phyloP scores from a whole-genome alignment of 2,329 filamentous ascomycete species.

The Meredithiella fracta region DNA sequence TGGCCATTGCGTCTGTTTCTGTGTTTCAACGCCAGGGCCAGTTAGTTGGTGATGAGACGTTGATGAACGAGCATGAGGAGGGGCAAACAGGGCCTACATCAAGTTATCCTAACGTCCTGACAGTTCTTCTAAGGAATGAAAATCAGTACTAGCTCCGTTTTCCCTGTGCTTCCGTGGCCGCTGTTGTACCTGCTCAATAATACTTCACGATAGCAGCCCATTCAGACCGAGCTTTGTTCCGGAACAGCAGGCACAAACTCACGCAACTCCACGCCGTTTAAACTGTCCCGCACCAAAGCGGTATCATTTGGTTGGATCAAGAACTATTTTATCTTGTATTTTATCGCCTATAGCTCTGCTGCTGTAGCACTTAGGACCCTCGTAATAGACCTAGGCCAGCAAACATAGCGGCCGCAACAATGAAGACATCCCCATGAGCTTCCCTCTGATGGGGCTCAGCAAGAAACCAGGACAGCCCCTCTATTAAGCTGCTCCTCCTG shows the following conservation, averaged over 20 bases:
- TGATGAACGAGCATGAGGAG: neutral
- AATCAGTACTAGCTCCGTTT: neutral
- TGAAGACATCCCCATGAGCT: neutral
- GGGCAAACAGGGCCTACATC: neutral
- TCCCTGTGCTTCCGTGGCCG: neutral
- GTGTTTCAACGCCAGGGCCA: neutral
- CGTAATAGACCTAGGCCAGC: too few relatives aligned
- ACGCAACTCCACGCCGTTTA: neutral
- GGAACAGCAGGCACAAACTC: slow-evolving; percentile 3
- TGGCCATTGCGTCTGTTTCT: neutral
- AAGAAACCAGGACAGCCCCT: neutral
- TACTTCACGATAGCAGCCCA: neutral
- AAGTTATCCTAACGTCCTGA: neutral
- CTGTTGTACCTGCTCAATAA: neutral
- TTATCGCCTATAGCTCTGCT: too few relatives aligned
- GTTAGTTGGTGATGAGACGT: neutral
- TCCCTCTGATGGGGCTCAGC: neutral
- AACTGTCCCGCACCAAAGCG: neutral
- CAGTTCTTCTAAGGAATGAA: neutral
- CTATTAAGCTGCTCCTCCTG: neutral
- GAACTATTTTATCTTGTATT: too few relatives aligned
- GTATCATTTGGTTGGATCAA: too few relatives aligned
- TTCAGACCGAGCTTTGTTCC: neutral
- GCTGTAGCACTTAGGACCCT: too few relatives aligned
- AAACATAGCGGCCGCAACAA: neutral